Evolutionary conservation across 2,329 filamentous ascomycete species (phyloP), one percentile per base, ranked within the genome.

Genomic region (Trichoderma sp.): DNA sequence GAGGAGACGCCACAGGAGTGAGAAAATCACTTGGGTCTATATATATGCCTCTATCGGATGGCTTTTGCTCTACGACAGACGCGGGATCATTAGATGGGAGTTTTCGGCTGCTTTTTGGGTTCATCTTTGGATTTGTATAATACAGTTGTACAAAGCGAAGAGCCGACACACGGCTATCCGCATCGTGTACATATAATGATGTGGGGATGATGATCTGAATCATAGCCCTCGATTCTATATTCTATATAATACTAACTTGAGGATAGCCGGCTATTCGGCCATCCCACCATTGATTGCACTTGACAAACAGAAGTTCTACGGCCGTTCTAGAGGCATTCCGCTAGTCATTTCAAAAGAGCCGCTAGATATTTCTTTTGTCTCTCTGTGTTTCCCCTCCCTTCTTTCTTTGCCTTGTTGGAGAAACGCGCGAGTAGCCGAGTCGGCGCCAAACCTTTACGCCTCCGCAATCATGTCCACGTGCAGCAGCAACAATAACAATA

Each of bases 11-110:
- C 32, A 42, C n/a, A 63, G 35, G 68, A 37, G 13, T 54, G 32
- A 58, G 29, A 52, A 9, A 37, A 4, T 64, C 45, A 59, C 15
- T 8, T 15, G 5, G 2, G 19, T 25, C 3, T 52, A 27, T 50
- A 22, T 66, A 27, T 17, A 50, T 22, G 42, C 32, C 12, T 39
- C 19, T 15, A 59, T 32, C 15, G 34, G 34, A 56, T 17, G n/a
- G 39, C 29, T 56, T 32, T 19, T 39, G 42, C 25, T 56, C 50
- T 45, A n/a, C 17, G 39, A 60, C 67, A 48, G 34, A 37, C 32
- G 29, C 50, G 25, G 59, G 22, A 58, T 66, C 63, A 67, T 52
- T 68, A 68, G 67, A 68, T 53, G 52, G 67, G 63, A 50, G 53
- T 64, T 68, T 58, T 27, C 7, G 67, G 58, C 32, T 52, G 35